phyloP scores from a whole-genome alignment of 371 early-diverging fungal species.

The Umbelopsis sp. region DNA sequence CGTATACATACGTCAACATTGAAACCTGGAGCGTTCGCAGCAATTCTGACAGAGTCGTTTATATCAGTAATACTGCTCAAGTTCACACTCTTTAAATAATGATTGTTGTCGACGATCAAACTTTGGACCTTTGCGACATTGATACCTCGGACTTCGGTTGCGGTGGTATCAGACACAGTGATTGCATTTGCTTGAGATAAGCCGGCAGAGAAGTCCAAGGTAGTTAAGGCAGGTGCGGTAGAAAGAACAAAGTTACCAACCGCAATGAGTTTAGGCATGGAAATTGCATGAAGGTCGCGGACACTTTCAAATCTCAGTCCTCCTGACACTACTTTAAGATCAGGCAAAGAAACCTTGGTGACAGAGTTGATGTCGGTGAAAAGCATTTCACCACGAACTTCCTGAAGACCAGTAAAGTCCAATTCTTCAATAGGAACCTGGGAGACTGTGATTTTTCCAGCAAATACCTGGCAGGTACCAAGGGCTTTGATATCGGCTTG shows the following conservation, averaged over 20 bases:
- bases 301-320: conserved; percentile 32
- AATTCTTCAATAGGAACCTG: background rate
- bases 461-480: conserved; percentile 29
- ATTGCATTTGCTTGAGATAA: conserved; percentile 42
- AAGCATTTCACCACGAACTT: conserved; percentile 29
- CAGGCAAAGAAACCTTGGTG: conserved; percentile 24
- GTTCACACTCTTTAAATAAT: conserved; percentile 44
- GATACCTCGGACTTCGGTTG: conserved; percentile 49
- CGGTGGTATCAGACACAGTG: conserved; percentile 46
- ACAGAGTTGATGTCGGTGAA: conserved; percentile 30
- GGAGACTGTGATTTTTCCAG: conserved; percentile 31
- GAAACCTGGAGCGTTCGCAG: conserved; percentile 48
- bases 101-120: conserved; percentile 52
- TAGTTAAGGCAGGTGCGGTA: conserved; percentile 40
- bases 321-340: conserved; percentile 31
- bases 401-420: conserved; percentile 24
- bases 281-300: conserved; percentile 26
- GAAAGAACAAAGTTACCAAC: conserved; percentile 46
- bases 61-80: conserved; percentile 38
- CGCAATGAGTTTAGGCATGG: conserved; percentile 35
- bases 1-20: conserved; percentile 33
- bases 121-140: conserved; percentile 33
- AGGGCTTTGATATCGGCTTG: conserved; percentile 32
- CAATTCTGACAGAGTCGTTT: conserved; percentile 34
- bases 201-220: conserved; percentile 42